These are phyloP conservation scores for Trapa incisa DNA, from an alignment of 345 rosid genomes.

Conservation along the genomic window DNA sequence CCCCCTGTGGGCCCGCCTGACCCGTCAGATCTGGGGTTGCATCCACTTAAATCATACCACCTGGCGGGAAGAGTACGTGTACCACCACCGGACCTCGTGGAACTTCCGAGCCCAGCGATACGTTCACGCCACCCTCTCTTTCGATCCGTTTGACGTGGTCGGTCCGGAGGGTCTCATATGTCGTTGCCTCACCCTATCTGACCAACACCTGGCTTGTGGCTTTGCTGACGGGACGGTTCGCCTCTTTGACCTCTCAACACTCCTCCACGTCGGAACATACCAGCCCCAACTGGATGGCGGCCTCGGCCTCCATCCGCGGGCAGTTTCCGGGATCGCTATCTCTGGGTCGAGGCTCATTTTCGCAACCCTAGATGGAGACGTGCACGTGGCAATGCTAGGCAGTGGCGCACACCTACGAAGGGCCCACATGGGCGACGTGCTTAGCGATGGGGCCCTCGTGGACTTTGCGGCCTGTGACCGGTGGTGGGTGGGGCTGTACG, in stretches of 20 bases:
- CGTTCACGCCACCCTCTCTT: slow-evolving; percentile 33
- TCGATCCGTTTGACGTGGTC: slow-evolving; percentile 46
- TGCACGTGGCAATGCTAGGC: slow-evolving; percentile 46
- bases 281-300: slow-evolving; percentile 46
- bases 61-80: slow-evolving; percentile 64
- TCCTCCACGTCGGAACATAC: slow-evolving; percentile 44
- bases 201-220: slow-evolving; percentile 59
- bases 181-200: slow-evolving; percentile 75
- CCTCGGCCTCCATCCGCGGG: slow-evolving; percentile 60
- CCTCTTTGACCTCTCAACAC: slow-evolving; percentile 46
- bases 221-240: slow-evolving; percentile 84
- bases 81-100: slow-evolving; percentile 46
- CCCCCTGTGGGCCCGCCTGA: slow-evolving; percentile 60
- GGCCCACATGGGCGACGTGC: slow-evolving; percentile 44
- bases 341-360: slow-evolving; percentile 29
- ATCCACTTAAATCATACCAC: slow-evolving; percentile 28
- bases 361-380: slow-evolving; percentile 65
- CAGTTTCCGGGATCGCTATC: slow-evolving; percentile 63
- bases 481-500: slow-evolving; percentile 93
- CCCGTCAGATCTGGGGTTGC: slow-evolving; percentile 46
- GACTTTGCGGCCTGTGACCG: slow-evolving; percentile 66
- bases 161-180: slow-evolving; percentile 47
- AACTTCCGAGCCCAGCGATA: slow-evolving; percentile 44
- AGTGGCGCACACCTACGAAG: slow-evolving; percentile 25
- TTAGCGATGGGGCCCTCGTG: slow-evolving; percentile 60